Percentiles rank a stretch among this genome's conserved stretches.
Conservation (phyloP, 78 protist genomes). For the Dictyostelium citrinum region DNA sequence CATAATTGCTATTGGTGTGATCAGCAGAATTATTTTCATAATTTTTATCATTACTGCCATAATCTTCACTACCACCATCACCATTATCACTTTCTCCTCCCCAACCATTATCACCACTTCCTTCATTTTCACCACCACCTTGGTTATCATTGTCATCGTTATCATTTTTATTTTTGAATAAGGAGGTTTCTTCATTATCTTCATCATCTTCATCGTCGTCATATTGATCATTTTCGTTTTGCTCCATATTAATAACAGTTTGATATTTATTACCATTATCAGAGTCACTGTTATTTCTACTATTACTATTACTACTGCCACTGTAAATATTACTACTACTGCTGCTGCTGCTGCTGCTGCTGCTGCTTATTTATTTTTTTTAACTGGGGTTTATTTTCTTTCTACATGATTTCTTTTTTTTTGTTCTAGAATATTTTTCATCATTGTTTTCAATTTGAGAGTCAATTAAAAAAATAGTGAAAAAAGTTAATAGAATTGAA, state of each 20-base stretch:
- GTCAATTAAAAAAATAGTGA: neutral
- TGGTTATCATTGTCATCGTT: neutral
- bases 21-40: too few relatives aligned
- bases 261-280: neutral
- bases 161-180: neutral
- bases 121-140: neutral
- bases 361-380: too few relatives aligned
- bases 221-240: neutral
- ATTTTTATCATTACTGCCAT: too few relatives aligned
- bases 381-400: too few relatives aligned
- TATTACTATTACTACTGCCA: too few relatives aligned
- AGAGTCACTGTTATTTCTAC: neutral
- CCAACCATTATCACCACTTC: neutral
- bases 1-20: neutral
- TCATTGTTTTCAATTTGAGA: neutral
- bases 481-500: neutral
- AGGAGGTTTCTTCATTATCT: neutral
- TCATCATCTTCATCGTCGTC: neutral
- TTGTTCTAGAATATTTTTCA: neutral
- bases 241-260: neutral
- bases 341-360: too few relatives aligned
- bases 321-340: neutral
- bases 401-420: neutral
- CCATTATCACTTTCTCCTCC: neutral
- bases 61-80: neutral